Evolutionary conservation across 1,284 basidiomycete genomes (phyloP), one percentile per base, ranked within the genome.

Genomic region (Sanghuangporus sanghuang): DNA sequence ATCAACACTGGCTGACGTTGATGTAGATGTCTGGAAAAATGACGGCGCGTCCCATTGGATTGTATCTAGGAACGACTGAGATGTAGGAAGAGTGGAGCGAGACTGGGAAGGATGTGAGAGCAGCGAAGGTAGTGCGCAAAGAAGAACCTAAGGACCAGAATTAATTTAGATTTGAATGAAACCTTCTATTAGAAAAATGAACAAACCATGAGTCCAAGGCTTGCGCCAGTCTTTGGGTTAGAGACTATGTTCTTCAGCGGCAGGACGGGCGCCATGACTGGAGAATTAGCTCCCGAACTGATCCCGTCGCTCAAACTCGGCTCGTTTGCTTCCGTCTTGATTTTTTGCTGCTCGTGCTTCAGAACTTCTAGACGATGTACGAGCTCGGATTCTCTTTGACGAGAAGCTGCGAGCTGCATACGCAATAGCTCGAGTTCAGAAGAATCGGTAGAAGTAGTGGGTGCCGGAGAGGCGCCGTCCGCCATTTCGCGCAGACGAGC

Each of bases 71-170:
- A 61, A 73, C 38, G 85, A 80, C 71, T 86, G 84, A 65, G 79
- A 77, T 57, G 81, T 79, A 54, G 83, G 82, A 6, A 84, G 69
- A 16, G 80, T 71, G 40, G 54, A 62, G 16, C 64, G 60, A 44
- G 59, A 57, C 35, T 72, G 78, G 67, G 84, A 81, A 65, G 84
- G 81, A 74, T 87, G 77, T 21, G 87, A 86, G 57, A 91, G 80
- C 59, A 91, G 80, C n/a, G 85, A 83, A 14, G 90, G 90, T 46
- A 92, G 79, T 4, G 87, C 86, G 68, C 86, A 89, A 57, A 89
- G 78, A 53, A 90, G 79, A 64, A 87, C 86, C 83, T 89, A 76
- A 39, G 57, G 69, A 62, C 27, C 52, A 68, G 63, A 52, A 18
- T 64, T 57, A 49, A 23, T 63, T 39, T 42, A 57, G 53, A 32